Conservation (phyloP, 2,329 filamentous ascomycete species). For the Knoxdaviesia capensis region DNA sequence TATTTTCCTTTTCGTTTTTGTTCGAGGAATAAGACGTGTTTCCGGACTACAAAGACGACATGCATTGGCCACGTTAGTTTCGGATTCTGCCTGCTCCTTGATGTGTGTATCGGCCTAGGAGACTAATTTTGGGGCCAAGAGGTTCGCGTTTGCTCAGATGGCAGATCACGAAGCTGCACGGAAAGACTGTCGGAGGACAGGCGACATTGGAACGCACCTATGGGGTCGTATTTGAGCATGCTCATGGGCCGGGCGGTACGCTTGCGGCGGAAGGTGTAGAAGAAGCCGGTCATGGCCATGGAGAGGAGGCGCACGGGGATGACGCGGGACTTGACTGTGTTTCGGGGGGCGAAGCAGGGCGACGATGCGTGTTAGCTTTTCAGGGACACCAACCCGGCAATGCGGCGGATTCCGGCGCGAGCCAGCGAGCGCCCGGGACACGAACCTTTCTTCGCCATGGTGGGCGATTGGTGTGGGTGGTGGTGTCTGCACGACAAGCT, state of each 20-base stretch:
- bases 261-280: slow-evolving; percentile 74
- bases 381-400: too few relatives aligned
- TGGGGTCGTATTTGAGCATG: slow-evolving; percentile 98
- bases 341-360: not conserved
- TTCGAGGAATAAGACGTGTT: slow-evolving; percentile 91
- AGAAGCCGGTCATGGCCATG: slow-evolving; percentile 98
- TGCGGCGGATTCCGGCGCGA: too few relatives aligned
- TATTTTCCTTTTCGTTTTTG: slow-evolving; percentile 59
- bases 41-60: slow-evolving; percentile 43
- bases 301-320: slow-evolving; percentile 87
- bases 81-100: not conserved
- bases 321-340: slow-evolving; percentile 68
- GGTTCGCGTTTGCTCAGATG: not conserved
- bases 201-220: slow-evolving; percentile 36
- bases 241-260: slow-evolving; percentile 68
- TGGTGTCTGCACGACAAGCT: not conserved
- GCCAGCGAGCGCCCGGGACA: not conserved
- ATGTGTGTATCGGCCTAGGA: not conserved
- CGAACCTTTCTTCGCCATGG: slow-evolving; percentile 18
- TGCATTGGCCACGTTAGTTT: slow-evolving; percentile 1
- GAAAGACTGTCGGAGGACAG: not conserved
- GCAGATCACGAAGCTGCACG: not conserved
- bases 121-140: not conserved
- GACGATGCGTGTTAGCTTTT: too few relatives aligned
- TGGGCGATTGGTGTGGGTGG: slow-evolving; percentile 2